These are phyloP conservation scores for Phytophthora cactorum DNA, from an alignment of 352 stramenopile genomes.

Conservation along the genomic window DNA sequence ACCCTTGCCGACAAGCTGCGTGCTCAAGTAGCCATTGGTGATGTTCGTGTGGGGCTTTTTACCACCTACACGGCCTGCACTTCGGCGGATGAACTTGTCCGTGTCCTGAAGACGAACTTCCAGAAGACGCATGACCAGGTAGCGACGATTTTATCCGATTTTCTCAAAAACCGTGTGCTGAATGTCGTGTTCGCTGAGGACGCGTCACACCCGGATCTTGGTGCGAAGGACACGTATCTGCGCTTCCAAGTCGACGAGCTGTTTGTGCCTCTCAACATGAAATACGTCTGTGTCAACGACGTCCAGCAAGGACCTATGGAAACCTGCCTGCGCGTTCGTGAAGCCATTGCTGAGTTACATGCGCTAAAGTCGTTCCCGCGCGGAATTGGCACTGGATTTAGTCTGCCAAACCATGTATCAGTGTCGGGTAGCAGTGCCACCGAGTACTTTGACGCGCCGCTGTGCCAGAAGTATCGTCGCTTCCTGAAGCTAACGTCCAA, in stretches of 20 bases:
- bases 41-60: constrained; percentile 77
- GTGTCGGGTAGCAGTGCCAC: constrained; percentile 19
- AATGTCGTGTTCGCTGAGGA: constrained; percentile 67
- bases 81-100: constrained; percentile 55
- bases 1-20: constrained; percentile 72
- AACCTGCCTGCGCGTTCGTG: constrained; percentile 67
- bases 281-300: constrained; percentile 65
- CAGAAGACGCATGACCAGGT: constrained; percentile 54
- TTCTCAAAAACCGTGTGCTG: constrained; percentile 52
- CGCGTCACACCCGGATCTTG: constrained; percentile 50
- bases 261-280: constrained; percentile 84
- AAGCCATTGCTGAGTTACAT: constrained; percentile 75
- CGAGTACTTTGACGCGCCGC: constrained; percentile 59
- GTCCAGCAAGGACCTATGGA: constrained; percentile 68
- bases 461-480: constrained; percentile 66
- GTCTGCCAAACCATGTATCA: constrained; percentile 38
- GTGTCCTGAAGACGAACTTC: constrained; percentile 66
- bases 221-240: constrained; percentile 61
- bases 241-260: constrained; percentile 88
- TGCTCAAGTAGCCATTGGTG: constrained; percentile 53
- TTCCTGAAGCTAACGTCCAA: constrained; percentile 75
- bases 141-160: constrained; percentile 46
- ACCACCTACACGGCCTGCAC: constrained; percentile 72
- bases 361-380: constrained; percentile 65
- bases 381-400: constrained; percentile 78